Conservation (phyloP, 169 alveolate genomes). For the Plasmodium billcollinsi region DNA sequence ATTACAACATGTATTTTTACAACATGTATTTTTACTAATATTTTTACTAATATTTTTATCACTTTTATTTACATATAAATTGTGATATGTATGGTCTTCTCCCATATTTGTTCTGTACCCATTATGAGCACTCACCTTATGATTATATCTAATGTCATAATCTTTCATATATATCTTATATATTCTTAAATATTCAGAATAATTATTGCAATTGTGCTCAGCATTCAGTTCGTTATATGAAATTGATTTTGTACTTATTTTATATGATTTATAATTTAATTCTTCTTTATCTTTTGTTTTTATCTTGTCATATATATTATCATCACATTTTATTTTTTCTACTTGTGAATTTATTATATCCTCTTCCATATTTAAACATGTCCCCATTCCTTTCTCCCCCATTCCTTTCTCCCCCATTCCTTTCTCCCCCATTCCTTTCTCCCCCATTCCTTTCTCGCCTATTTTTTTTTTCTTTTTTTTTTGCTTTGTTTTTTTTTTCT, state of each 20-base stretch:
- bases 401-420: background rate
- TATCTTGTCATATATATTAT: too few species aligned
- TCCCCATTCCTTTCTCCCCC: background rate
- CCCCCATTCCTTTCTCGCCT: background rate
- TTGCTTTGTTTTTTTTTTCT: background rate
- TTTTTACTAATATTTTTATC: background rate
- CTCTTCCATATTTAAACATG: background rate
- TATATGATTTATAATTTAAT: background rate
- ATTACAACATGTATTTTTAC: background rate
- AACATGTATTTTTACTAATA: background rate
- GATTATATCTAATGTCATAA: background rate
- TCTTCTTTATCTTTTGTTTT: background rate
- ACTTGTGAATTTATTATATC: background rate
- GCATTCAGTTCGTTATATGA: conserved; percentile 65
- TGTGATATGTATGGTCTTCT: background rate
- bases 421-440: background rate
- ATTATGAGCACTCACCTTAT: background rate
- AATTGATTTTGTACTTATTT: conserved; percentile 17
- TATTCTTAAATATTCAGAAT: conserved; percentile 60
- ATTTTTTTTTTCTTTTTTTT: conserved; percentile 3
- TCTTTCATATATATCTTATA: conserved; percentile 17
- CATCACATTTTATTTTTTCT: background rate
- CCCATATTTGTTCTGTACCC: background rate
- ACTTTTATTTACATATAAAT: background rate
- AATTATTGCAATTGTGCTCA: conserved; percentile 72